Base-by-base conservation (phyloP, 495 filamentous ascomycete species). In the Daldinia vernicosa region DNA sequence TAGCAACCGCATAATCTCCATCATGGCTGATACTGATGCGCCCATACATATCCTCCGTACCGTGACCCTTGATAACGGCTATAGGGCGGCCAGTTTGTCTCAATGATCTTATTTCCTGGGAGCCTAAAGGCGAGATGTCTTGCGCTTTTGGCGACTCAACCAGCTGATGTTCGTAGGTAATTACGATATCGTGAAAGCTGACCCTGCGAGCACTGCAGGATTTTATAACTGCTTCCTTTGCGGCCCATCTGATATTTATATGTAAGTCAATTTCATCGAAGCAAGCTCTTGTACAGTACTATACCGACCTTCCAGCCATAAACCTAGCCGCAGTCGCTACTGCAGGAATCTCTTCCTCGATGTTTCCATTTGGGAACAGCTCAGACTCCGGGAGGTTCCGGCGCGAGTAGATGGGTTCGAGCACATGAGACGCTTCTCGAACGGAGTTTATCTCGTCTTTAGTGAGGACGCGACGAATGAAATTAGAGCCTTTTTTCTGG, bases 221-320 rank as follows among this genome's bases (percentile, higher is more conserved):
- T 73, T 91, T 91, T 47, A 88, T 84, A n/a, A 79, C 80, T 0
- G 89, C 88, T 76, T 91, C 89, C 74, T 91, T 91, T 0, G 88
- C 88, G 8, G 89, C 88, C 75, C 84, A 91, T 68, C 87, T 81
- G 30, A 45, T 24, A 43, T 43, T 26, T 26, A 30, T n/a, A 33
- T 50, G 43, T 73, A 12, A 69, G 66, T 52, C 17, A 47, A 24
- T 11, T 12, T 24, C 43, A 47, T 47, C 43, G 19, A 47, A 47
- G 40, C 7, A 45, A 45, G 15, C n/a, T 47, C 19, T 47, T 19
- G 50, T 27, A 17, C 9, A 7, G 24, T 53, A 1, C 43, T 47
- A 22, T n/a, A 77, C 84, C 54, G 63, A 86, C 86, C 86, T 81
- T 52, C 86, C 86, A 32, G 86, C 86, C 53, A 88, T 65, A 68